A percentile compares a stretch with the other conserved stretches of the same genome.
These are phyloP conservation scores for Phytophthora pseudosyringae DNA, from an alignment of 352 stramenopile species.

Conservation along the genomic window DNA sequence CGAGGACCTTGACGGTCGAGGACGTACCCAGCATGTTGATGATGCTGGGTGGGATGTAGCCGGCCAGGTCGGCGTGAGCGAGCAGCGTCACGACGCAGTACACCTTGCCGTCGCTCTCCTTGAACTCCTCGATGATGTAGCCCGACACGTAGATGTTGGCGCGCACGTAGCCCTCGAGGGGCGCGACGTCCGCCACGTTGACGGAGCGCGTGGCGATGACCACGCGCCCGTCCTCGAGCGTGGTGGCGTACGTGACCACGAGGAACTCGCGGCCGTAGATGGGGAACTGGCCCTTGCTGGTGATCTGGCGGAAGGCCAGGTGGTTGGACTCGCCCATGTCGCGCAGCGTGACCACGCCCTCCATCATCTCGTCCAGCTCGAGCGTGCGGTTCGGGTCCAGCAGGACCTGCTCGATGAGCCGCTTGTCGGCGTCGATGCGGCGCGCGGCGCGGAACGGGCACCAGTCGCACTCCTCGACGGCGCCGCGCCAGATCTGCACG, in stretches of 20 bases:
- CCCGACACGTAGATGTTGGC: constrained; percentile 74
- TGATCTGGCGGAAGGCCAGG: constrained; percentile 73
- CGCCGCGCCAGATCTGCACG: constrained; percentile 68
- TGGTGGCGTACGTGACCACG: constrained; percentile 65
- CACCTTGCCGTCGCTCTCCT: constrained; percentile 48
- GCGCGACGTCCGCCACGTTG: constrained; percentile 48
- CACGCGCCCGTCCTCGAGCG: constrained; percentile 57
- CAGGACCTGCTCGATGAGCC: constrained; percentile 59
- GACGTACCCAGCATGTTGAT: constrained; percentile 89
- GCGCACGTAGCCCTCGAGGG: constrained; percentile 69
- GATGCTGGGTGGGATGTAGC: constrained; percentile 81
- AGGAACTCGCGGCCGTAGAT: constrained; percentile 79
- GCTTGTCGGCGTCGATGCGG: constrained; percentile 62
- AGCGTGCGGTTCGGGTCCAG: constrained; percentile 68
- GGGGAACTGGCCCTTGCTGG: constrained; percentile 81
- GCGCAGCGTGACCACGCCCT: constrained; percentile 64
- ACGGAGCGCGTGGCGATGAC: constrained; percentile 77
- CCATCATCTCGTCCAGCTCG: constrained; percentile 86
- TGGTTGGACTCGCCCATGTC: constrained; percentile 55
- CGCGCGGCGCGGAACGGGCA: constrained; percentile 70
- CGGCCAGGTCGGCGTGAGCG: constrained; percentile 75
- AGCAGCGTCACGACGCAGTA: constrained; percentile 81
- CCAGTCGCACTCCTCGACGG: constrained; percentile 70
- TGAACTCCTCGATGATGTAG: constrained; percentile 77
- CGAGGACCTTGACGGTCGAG: constrained; percentile 82